A percentile compares a stretch with the other conserved stretches of the same genome.
These are phyloP conservation scores for Fusarium poae DNA, from an alignment of 2,329 filamentous ascomycete species.

Conservation along the genomic window DNA sequence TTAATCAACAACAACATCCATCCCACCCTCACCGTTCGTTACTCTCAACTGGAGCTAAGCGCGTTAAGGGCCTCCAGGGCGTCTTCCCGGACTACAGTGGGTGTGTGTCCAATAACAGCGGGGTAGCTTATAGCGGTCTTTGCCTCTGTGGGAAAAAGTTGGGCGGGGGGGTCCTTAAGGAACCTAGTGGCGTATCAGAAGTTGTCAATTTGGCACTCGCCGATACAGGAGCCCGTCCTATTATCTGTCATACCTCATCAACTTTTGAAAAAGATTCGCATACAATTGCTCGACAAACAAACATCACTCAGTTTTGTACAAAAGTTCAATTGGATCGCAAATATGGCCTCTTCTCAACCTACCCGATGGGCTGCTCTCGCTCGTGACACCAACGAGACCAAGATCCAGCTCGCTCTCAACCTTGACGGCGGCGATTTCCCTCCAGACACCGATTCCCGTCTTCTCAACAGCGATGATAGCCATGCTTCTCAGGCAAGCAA, in stretches of 20 bases:
- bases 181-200: conserved; percentile 47
- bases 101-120: conserved; percentile 47
- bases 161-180: conserved; percentile 21
- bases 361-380: conserved; percentile 81
- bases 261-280: conserved; percentile 28
- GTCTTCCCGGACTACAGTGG: conserved; percentile 40
- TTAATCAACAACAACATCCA: conserved; percentile 37
- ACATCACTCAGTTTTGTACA: conserved; percentile 5
- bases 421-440: conserved; percentile 89
- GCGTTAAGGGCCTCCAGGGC: conserved; percentile 39
- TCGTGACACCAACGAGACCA: conserved; percentile 97
- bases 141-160: conserved; percentile 41
- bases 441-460: conserved; percentile 69
- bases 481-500: conserved; percentile 89
- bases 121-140: conserved; percentile 48
- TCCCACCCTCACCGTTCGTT: conserved; percentile 40
- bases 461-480: conserved; percentile 64
- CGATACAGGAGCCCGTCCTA: conserved; percentile 48
- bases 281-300: not conserved
- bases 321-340: conserved; percentile 32
- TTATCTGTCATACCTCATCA: conserved; percentile 25
- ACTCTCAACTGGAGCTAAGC: conserved; percentile 29
- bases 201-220: conserved; percentile 46
- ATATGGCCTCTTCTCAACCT: conserved; percentile 48
- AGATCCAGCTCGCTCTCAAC: conserved; percentile 92